These are phyloP conservation scores for Solanum etuberosum DNA, from an alignment of 257 asterid species.

Conservation along the genomic window DNA sequence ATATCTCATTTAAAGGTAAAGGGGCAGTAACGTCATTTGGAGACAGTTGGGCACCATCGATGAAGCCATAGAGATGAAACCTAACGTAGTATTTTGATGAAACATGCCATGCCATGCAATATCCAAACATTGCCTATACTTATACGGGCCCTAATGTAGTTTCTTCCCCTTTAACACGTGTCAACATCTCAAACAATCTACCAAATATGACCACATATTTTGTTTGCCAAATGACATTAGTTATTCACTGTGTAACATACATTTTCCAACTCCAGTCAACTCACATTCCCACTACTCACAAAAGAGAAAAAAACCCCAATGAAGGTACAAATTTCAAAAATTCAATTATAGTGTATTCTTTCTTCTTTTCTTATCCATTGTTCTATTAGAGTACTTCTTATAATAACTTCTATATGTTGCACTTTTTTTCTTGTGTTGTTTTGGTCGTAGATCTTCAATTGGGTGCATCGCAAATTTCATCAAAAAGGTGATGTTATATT, in stretches of 20 bases:
- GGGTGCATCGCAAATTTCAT: constrained; percentile 63
- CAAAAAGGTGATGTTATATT: constrained; percentile 30
- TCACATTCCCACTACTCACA: not conserved
- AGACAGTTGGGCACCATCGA: not conserved
- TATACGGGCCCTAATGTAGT: not conserved
- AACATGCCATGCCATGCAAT: not conserved
- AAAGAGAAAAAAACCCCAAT: not conserved
- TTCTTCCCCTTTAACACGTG: not conserved
- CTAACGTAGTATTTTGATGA: not conserved
- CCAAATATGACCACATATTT: not conserved
- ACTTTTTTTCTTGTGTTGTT: not conserved
- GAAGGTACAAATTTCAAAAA: constrained; percentile 14
- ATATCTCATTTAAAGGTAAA: not conserved
- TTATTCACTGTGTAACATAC: not conserved
- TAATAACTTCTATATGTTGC: not conserved
- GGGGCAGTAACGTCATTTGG: not conserved
- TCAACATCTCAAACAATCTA: not conserved
- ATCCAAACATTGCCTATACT: not conserved
- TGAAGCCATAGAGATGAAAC: not conserved
- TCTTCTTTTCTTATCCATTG: not conserved
- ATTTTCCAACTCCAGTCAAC: constrained; percentile 19
- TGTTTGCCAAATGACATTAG: not conserved
- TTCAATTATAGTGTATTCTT: not conserved
- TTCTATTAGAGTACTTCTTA: not conserved
- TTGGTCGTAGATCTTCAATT: constrained; percentile 52